Percentiles rank a stretch among this genome's conserved stretches.
Conservation (phyloP, 768 basidiomycete genomes). For the Pulveroboletus sp. region DNA sequence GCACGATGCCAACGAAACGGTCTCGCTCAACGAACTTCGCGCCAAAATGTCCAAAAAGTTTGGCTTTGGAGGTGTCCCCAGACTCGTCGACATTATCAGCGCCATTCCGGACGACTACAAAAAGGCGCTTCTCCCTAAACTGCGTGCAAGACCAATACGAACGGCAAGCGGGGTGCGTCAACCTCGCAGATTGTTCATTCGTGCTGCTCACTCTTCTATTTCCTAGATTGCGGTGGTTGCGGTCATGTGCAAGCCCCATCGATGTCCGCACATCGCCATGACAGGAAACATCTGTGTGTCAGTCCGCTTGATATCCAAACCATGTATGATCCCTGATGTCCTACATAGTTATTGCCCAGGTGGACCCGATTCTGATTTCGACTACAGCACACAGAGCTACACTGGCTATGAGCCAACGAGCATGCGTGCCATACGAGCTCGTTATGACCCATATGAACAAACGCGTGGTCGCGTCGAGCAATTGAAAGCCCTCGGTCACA, state of each 20-base stretch:
- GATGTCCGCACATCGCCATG: conserved; percentile 99
- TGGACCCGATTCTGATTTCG: conserved; percentile 98
- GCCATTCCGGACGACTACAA: conserved; percentile 98
- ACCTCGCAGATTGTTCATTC: not conserved
- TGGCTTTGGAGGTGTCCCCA: conserved; percentile 80
- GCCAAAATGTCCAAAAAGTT: conserved; percentile 88
- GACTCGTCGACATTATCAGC: conserved; percentile 96
- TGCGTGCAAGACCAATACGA: conserved; percentile 91
- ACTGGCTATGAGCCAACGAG: conserved; percentile 97
- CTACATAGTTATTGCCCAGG: conserved; percentile 87
- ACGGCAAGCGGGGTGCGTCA: conserved; percentile 88
- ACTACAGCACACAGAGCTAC: conserved; percentile 97
- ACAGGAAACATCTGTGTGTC: conserved; percentile 99
- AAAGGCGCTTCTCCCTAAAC: conserved; percentile 82
- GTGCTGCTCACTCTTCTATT: not conserved
- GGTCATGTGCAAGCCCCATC: conserved; percentile 99
- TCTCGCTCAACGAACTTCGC: conserved; percentile 87
- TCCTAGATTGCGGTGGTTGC: conserved; percentile 94
- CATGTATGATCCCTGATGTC: conserved; percentile 6
- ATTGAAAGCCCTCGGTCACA: conserved; percentile 92
- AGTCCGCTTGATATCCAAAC: conserved; percentile 23
- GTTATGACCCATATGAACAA: conserved; percentile 97
- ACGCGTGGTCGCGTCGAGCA: conserved; percentile 95
- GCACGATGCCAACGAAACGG: conserved; percentile 70
- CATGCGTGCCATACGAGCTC: conserved; percentile 97